Evolutionary conservation across 495 filamentous ascomycete genomes (phyloP).

Genomic region (Neurospora sp.): DNA sequence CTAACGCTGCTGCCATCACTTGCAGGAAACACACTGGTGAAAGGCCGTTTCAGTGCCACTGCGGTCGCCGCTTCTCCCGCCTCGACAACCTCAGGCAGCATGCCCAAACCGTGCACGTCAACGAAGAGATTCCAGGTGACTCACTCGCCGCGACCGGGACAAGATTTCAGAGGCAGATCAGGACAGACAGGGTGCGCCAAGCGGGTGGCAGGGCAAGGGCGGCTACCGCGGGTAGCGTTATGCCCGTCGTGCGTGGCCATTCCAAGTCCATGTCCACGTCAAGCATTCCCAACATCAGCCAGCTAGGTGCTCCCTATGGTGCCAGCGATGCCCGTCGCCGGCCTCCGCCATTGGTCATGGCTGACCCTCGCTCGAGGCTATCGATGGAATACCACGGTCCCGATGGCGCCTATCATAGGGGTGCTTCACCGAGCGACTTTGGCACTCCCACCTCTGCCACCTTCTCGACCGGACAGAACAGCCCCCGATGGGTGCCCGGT

Average conservation of each 20-base stretch:
- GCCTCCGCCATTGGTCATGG: conserved; percentile 75
- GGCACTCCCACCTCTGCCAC: conserved; percentile 67
- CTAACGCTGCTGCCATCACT: neutral
- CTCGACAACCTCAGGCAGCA: conserved; percentile 95
- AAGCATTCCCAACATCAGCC: conserved; percentile 53
- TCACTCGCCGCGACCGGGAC: conserved; percentile 91
- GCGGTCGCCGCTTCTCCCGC: conserved; percentile 87
- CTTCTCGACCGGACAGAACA: conserved; percentile 61
- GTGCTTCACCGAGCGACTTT: conserved; percentile 57
- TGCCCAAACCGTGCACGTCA: conserved; percentile 94
- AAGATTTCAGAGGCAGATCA: conserved; percentile 85
- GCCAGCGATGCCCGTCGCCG: conserved; percentile 53
- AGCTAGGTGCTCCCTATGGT: conserved; percentile 62
- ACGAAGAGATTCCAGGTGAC: conserved; percentile 90
- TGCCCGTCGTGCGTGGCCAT: conserved; percentile 62
- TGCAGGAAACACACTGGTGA: conserved; percentile 92
- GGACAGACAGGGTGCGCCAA: conserved; percentile 64
- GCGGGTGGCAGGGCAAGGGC: conserved; percentile 61
- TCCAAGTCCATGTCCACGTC: conserved; percentile 76
- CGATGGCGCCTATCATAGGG: conserved; percentile 44
- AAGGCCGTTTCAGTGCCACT: conserved; percentile 95
- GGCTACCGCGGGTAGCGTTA: conserved; percentile 55
- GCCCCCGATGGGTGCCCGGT: conserved; percentile 56
- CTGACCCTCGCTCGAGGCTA: conserved; percentile 49
- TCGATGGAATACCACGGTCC: conserved; percentile 50